phyloP scores from a whole-genome alignment of 345 rosid species.

The Citrus inodora region DNA sequence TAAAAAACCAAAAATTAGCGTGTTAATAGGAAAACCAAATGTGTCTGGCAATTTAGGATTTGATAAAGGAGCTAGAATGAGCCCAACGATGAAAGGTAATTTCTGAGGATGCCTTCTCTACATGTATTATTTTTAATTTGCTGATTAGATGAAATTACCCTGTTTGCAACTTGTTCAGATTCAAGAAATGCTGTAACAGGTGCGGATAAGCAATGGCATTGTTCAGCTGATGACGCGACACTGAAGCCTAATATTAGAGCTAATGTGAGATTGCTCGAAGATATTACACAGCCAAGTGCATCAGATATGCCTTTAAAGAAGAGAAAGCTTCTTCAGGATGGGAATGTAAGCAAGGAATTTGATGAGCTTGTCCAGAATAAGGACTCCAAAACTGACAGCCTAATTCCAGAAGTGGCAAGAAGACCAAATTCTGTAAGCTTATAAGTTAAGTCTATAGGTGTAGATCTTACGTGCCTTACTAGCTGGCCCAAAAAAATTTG shows the following conservation, averaged over 20 bases:
- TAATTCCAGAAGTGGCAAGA: slow-evolving; percentile 19
- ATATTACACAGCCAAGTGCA: slow-evolving; percentile 14
- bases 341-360: slow-evolving; percentile 1
- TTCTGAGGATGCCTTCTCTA: not conserved
- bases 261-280: slow-evolving; percentile 15
- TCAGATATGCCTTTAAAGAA: slow-evolving; percentile 29
- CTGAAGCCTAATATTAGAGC: slow-evolving; percentile 13
- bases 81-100: slow-evolving; percentile 16
- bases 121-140: not conserved
- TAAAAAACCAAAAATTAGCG: slow-evolving; percentile 15
- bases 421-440: slow-evolving; percentile 31
- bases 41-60: slow-evolving; percentile 6
- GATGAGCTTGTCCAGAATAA: slow-evolving; percentile 13
- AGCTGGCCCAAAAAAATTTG: not conserved
- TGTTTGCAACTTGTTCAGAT: slow-evolving; percentile 15
- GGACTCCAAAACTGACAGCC: slow-evolving; percentile 14
- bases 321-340: slow-evolving; percentile 32
- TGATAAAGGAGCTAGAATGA: slow-evolving; percentile 10
- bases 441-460: not conserved
- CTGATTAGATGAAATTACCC: slow-evolving; percentile 9
- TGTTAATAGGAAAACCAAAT: slow-evolving; percentile 6
- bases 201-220: slow-evolving; percentile 18
- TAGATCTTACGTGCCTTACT: not conserved
- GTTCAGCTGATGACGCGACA: slow-evolving; percentile 6
- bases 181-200: slow-evolving; percentile 10